These are phyloP conservation scores for Cadophora gregata DNA, from an alignment of 2,329 filamentous ascomycete species.

Conservation along the genomic window DNA sequence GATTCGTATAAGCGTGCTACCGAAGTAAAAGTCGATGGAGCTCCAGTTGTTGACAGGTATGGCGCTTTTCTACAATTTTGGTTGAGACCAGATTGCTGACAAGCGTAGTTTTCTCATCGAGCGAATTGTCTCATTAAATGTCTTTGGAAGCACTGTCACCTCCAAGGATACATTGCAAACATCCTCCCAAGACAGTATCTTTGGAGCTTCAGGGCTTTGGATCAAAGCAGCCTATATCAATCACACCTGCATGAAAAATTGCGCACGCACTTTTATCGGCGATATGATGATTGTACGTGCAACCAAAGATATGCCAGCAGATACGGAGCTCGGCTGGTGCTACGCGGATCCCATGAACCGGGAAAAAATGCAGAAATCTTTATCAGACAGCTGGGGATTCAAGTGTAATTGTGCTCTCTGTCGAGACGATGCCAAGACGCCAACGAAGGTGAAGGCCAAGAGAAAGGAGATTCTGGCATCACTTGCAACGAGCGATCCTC, in stretches of 20 bases:
- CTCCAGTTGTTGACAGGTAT: conserved; percentile 38
- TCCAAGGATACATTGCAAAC: conserved; percentile 30
- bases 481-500: not conserved
- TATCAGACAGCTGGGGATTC: conserved; percentile 49
- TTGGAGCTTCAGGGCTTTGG: conserved; percentile 52
- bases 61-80: conserved; percentile 20
- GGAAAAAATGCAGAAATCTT: conserved; percentile 42
- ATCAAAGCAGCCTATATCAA: conserved; percentile 56
- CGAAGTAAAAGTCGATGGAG: conserved; percentile 27
- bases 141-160: conserved; percentile 46
- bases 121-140: conserved; percentile 51
- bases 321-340: conserved; percentile 53
- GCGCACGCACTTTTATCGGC: conserved; percentile 55
- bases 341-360: conserved; percentile 45
- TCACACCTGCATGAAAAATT: conserved; percentile 57
- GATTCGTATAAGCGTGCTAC: conserved; percentile 35
- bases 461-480: not conserved
- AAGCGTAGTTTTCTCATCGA: conserved; percentile 57
- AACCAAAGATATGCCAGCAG: conserved; percentile 48
- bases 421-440: conserved; percentile 24
- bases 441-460: not conserved
- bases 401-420: conserved; percentile 47
- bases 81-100: not conserved
- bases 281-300: conserved; percentile 60
- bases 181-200: conserved; percentile 31